These are phyloP conservation scores for Hericium rajendrae DNA, from an alignment of 768 basidiomycete species.

Conservation along the genomic window DNA sequence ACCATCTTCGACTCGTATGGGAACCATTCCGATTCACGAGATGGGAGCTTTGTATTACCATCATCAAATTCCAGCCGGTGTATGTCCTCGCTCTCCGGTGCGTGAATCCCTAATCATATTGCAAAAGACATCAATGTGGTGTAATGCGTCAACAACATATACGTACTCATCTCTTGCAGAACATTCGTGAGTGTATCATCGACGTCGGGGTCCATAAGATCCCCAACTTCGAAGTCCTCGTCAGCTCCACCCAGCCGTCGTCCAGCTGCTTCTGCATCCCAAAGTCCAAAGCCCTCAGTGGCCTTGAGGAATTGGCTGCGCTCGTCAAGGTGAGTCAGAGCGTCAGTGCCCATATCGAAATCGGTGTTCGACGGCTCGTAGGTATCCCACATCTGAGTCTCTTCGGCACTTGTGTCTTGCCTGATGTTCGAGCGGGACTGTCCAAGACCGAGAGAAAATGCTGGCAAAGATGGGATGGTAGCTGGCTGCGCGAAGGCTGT, in stretches of 20 bases:
- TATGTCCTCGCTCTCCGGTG: neutral
- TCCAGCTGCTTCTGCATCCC: neutral
- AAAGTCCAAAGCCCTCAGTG: neutral
- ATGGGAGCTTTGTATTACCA: neutral
- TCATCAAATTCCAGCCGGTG: neutral
- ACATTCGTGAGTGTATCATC: neutral
- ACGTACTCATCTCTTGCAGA: neutral
- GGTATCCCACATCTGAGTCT: neutral
- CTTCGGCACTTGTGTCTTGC: too few species aligned
- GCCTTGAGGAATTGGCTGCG: too few species aligned
- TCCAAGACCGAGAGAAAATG: too few species aligned
- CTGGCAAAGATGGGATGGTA: too few species aligned
- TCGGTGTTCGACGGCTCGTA: neutral
- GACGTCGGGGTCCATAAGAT: neutral
- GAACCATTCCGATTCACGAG: neutral
- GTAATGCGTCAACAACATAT: neutral
- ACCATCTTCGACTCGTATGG: neutral
- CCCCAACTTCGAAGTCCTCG: neutral
- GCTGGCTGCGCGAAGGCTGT: too few species aligned
- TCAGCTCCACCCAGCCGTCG: neutral
- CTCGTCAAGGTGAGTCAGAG: neutral
- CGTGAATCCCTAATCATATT: neutral
- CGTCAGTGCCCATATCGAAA: neutral
- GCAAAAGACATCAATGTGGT: neutral
- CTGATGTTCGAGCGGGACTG: too few species aligned